These are phyloP conservation scores for Podospora pseudocomata DNA, from an alignment of 495 filamentous ascomycete species.

Conservation along the genomic window DNA sequence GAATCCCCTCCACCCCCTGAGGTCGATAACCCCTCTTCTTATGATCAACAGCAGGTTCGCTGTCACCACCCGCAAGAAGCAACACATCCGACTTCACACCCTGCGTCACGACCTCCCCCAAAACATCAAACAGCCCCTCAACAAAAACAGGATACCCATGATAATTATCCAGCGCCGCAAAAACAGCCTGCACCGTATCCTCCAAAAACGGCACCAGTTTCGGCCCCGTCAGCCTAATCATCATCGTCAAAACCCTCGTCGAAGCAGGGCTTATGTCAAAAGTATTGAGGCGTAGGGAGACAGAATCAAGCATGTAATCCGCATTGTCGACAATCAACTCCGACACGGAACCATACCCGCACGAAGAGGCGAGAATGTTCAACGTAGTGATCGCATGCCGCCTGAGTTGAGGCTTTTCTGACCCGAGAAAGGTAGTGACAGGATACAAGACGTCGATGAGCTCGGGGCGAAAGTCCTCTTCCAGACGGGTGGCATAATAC, in stretches of 20 bases:
- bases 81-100: slow-evolving; percentile 63
- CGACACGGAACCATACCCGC: slow-evolving; percentile 69
- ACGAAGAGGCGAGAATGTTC: slow-evolving; percentile 70
- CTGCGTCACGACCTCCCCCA: slow-evolving; percentile 78
- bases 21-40: slow-evolving; percentile 24
- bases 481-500: slow-evolving; percentile 63
- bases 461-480: slow-evolving; percentile 71
- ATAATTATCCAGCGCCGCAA: slow-evolving; percentile 84
- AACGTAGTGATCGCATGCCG: slow-evolving; percentile 80
- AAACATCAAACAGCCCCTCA: slow-evolving; percentile 76
- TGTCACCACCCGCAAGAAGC: slow-evolving; percentile 32
- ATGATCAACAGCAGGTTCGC: slow-evolving; percentile 34
- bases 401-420: slow-evolving; percentile 61
- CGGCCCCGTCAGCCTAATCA: slow-evolving; percentile 83
- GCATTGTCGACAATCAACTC: slow-evolving; percentile 86
- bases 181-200: slow-evolving; percentile 83
- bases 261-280: slow-evolving; percentile 89
- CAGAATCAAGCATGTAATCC: slow-evolving; percentile 93
- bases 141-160: slow-evolving; percentile 90
- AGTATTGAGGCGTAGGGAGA: slow-evolving; percentile 82
- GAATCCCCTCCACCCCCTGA: slow-evolving; percentile 19
- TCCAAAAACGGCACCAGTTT: slow-evolving; percentile 83
- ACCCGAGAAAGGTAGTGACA: slow-evolving; percentile 79
- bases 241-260: slow-evolving; percentile 88
- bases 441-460: slow-evolving; percentile 91